A percentile compares a stretch with the other conserved stretches of the same genome.
phyloP scores from a whole-genome alignment of 2,329 filamentous ascomycete species.

The Zasmidium citrigriseum region DNA sequence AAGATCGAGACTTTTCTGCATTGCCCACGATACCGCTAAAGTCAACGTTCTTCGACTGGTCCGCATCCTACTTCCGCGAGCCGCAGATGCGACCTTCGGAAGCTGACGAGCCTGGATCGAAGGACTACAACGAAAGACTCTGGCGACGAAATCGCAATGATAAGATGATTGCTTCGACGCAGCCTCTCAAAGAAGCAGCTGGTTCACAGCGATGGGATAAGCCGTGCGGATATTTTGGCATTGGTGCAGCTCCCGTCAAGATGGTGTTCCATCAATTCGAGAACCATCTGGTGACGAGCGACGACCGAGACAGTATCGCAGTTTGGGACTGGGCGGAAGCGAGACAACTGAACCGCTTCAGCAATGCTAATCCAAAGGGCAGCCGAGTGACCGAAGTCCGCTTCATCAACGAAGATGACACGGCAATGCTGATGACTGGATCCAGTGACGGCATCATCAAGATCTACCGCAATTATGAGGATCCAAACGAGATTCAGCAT shows the following conservation, averaged over 20 bases:
- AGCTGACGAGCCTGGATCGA: conserved; percentile 92
- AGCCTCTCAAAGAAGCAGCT: conserved; percentile 87
- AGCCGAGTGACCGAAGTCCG: conserved; percentile 93
- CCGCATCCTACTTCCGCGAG: conserved; percentile 93
- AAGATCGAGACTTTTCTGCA: conserved; percentile 60
- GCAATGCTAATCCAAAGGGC: conserved; percentile 87
- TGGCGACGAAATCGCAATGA: conserved; percentile 95
- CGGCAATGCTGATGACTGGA: conserved; percentile 89
- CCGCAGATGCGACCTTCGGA: conserved; percentile 98
- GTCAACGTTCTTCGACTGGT: conserved; percentile 91
- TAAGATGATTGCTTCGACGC: conserved; percentile 85
- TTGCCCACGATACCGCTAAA: conserved; percentile 70
- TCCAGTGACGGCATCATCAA: conserved; percentile 94
- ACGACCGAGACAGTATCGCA: conserved; percentile 83
- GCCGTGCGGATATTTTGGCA: conserved; percentile 80
- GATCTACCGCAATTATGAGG: conserved; percentile 90
- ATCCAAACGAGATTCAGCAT: conserved; percentile 72
- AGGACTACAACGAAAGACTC: conserved; percentile 91
- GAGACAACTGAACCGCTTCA: conserved; percentile 77
- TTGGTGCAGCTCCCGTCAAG: conserved; percentile 83
- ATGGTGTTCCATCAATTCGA: conserved; percentile 99
- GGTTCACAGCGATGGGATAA: conserved; percentile 85
- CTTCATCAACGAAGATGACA: conserved; percentile 98
- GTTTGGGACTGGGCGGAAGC: conserved; percentile 92
- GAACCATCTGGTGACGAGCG: conserved; percentile 88